Evolutionary conservation across 352 stramenopile species (phyloP).

Genomic region (Peronospora farinosa): DNA sequence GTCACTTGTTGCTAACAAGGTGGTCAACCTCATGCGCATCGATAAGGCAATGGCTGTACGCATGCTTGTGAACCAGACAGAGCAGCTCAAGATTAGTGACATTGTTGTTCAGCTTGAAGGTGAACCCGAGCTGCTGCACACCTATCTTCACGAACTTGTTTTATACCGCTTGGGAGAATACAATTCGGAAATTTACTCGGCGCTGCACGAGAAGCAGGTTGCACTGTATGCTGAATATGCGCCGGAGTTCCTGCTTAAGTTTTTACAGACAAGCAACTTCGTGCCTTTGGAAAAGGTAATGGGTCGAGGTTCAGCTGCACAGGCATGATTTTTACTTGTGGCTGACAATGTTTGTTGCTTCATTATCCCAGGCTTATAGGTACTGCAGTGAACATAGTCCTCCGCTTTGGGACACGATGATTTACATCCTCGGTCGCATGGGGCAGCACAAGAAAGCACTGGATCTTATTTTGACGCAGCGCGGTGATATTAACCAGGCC

Average conservation of each 20-base stretch:
- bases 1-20: constrained; percentile 71
- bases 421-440: constrained; percentile 83
- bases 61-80: constrained; percentile 76
- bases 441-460: constrained; percentile 81
- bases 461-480: constrained; percentile 77
- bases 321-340: not conserved
- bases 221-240: constrained; percentile 66
- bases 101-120: constrained; percentile 69
- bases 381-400: constrained; percentile 69
- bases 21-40: constrained; percentile 72
- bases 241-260: constrained; percentile 58
- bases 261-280: constrained; percentile 77
- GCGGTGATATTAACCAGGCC: constrained; percentile 71
- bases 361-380: constrained; percentile 48
- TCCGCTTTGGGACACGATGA: constrained; percentile 81
- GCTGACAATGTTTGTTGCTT: constrained; percentile 3
- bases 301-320: not conserved
- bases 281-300: constrained; percentile 75
- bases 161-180: constrained; percentile 64
- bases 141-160: constrained; percentile 75
- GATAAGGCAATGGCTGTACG: constrained; percentile 59
- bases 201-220: constrained; percentile 71
- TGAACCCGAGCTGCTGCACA: constrained; percentile 54
- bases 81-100: constrained; percentile 71
- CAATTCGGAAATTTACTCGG: constrained; percentile 68